Percentiles rank a stretch among this genome's conserved stretches.
Evolutionary conservation across 495 filamentous ascomycete species (phyloP).

Genomic region (Aspergillus ostianus): DNA sequence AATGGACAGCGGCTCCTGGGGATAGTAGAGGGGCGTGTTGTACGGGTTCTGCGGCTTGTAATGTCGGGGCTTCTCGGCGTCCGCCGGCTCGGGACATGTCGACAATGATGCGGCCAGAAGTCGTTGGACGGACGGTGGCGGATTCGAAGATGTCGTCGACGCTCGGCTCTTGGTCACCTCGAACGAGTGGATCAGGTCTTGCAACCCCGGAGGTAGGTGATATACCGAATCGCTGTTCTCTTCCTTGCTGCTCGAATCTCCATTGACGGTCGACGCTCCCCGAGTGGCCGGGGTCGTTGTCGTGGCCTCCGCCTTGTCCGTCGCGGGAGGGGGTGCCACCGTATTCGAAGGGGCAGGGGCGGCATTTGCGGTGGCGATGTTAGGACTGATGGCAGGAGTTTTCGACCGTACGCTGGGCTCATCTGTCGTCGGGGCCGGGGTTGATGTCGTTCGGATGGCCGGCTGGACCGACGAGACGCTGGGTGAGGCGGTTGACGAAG

Average conservation of each 20-base stretch:
- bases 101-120: constrained; percentile 70
- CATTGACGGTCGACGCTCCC: constrained; percentile 30
- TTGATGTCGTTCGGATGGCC: constrained; percentile 39
- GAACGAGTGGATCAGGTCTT: constrained; percentile 87
- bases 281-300: constrained; percentile 17
- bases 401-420: constrained; percentile 43
- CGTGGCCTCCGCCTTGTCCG: constrained; percentile 41
- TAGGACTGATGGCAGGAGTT: constrained; percentile 48
- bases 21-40: constrained; percentile 81
- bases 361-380: constrained; percentile 27
- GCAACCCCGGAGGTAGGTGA: constrained; percentile 86
- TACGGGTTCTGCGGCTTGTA: constrained; percentile 81
- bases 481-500: constrained; percentile 54
- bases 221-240: constrained; percentile 72
- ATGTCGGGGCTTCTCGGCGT: constrained; percentile 76
- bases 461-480: constrained; percentile 55
- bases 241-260: constrained; percentile 33
- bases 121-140: constrained; percentile 64
- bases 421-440: constrained; percentile 36
- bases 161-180: constrained; percentile 74
- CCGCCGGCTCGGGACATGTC: constrained; percentile 68
- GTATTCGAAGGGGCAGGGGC: constrained; percentile 8
- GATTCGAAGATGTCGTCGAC: constrained; percentile 34
- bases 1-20: constrained; percentile 83
- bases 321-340: constrained; percentile 42